Evolutionary conservation across 768 basidiomycete species (phyloP), one percentile per base, ranked within the genome.

Genomic region (Tephrocybe sp.): DNA sequence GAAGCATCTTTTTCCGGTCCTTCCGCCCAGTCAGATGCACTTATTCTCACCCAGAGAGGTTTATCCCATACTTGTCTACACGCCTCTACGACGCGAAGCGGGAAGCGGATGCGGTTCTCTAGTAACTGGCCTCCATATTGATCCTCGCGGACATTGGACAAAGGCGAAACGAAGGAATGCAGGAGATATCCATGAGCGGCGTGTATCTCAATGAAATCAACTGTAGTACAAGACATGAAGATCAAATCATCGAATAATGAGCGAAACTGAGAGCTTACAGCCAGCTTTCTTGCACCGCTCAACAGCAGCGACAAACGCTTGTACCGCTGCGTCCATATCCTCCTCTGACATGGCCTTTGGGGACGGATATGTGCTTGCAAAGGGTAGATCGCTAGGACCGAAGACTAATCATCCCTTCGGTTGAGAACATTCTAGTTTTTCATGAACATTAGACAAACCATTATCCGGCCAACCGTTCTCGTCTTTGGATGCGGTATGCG

Each of bases 191-290:
- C 87, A 62, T 91, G 88, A 2, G 88, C 88, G 7, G 66, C 79
- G 62, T 90, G 88, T 15, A 90, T 58, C 63, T 90, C 86, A 33
- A 88, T 83, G 62, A 85, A 84, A 62, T 87, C 84, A 58, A 81
- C 84, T 84, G 36, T 17, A n/a, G 26, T 12, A n/a, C n/a, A n/a
- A 49, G 30, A 21, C 26, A 39, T 45, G 8, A 49, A 18, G 45
- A 34, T 17, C 33, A 6, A 14, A 32, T 43, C 7, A 10, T 11
- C 18, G 18, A 33, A 21, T 43, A 39, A 33, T 1, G 5, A 39
- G 18, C 34, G 25, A 36, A 50, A 17, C 32, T 15, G 36, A 33
- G 51, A 18, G 25, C 80, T 58, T 65, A 84, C 85, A 91, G 23
- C 88, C 88, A 26, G 78, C 73, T 58, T 74, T 65, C 58, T 85